These are phyloP conservation scores for Naganishia antarctica DNA, from an alignment of 768 basidiomycete species.

Conservation along the genomic window DNA sequence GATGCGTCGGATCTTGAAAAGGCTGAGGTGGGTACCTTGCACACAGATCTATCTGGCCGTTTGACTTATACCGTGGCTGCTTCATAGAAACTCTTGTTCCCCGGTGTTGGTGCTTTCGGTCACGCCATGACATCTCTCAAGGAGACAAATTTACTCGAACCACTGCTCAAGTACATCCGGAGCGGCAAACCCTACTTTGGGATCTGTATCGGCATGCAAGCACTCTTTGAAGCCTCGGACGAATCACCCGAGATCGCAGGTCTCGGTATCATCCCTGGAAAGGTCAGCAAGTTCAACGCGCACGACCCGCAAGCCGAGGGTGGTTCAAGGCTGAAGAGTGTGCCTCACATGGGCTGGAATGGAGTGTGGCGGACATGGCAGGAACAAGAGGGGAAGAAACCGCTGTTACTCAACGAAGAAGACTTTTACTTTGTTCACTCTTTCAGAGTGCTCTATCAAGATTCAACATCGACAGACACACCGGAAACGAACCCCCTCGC, in stretches of 20 bases:
- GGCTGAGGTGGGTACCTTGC: slow-evolving; percentile 68
- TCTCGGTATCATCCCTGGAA: slow-evolving; percentile 75
- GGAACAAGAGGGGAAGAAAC: slow-evolving; percentile 48
- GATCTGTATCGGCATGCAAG: slow-evolving; percentile 98
- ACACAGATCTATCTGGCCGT: not conserved
- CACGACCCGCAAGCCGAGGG: slow-evolving; percentile 42
- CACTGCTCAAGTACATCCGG: slow-evolving; percentile 71
- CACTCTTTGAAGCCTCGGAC: slow-evolving; percentile 79
- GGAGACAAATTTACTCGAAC: slow-evolving; percentile 68
- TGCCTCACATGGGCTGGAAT: slow-evolving; percentile 99
- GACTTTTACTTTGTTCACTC: slow-evolving; percentile 98
- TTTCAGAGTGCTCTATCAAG: slow-evolving; percentile 69
- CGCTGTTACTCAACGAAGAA: slow-evolving; percentile 48
- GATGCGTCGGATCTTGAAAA: slow-evolving; percentile 72
- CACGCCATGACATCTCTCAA: slow-evolving; percentile 74
- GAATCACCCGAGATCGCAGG: slow-evolving; percentile 68
- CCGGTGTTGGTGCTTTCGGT: slow-evolving; percentile 90
- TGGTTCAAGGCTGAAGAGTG: slow-evolving; percentile 60
- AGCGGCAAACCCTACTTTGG: slow-evolving; percentile 86
- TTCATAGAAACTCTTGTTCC: slow-evolving; percentile 81
- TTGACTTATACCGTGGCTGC: slow-evolving; percentile 19
- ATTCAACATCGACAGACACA: not conserved
- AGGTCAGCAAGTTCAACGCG: slow-evolving; percentile 63
- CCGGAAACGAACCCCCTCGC: slow-evolving; percentile 55
- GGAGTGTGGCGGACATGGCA: slow-evolving; percentile 57